A percentile compares a stretch with the other conserved stretches of the same genome.
Evolutionary conservation across 2,329 filamentous ascomycete genomes (phyloP).

Genomic region (Arthrobotrys pseudoclavata): DNA sequence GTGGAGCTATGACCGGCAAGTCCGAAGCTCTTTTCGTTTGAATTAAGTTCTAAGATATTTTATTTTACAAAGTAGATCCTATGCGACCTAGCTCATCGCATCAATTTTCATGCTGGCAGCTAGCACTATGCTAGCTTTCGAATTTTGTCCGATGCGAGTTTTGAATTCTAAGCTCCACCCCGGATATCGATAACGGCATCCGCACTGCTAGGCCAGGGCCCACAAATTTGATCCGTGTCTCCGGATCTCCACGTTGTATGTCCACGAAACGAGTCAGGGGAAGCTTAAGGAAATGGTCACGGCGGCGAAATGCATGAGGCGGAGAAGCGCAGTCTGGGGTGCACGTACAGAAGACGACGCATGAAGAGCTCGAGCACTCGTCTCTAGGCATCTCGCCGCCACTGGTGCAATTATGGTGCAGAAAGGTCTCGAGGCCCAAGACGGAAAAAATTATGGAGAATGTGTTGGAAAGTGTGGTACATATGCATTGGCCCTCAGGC

Average conservation of each 20-base stretch:
- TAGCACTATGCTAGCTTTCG: background rate
- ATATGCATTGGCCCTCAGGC: background rate
- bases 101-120: constrained; percentile 9
- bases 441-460: constrained; percentile 32
- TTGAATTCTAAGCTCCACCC: constrained; percentile 13
- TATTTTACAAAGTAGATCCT: background rate
- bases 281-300: background rate
- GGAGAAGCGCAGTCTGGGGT: constrained; percentile 19
- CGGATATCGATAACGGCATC: constrained; percentile 48
- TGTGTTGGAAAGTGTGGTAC: background rate
- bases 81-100: constrained; percentile 22
- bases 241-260: constrained; percentile 36
- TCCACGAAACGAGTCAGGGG: constrained; percentile 45
- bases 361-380: constrained; percentile 28
- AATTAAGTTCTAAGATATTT: background rate
- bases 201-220: constrained; percentile 1
- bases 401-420: background rate
- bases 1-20: constrained; percentile 15
- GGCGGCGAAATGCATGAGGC: constrained; percentile 19
- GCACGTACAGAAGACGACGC: constrained; percentile 28
- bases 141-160: constrained; percentile 4
- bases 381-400: constrained; percentile 42
- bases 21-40: background rate
- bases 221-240: constrained; percentile 27
- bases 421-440: constrained; percentile 24